Evolutionary conservation across 768 basidiomycete species (phyloP).

Genomic region (Mycena indigotica): DNA sequence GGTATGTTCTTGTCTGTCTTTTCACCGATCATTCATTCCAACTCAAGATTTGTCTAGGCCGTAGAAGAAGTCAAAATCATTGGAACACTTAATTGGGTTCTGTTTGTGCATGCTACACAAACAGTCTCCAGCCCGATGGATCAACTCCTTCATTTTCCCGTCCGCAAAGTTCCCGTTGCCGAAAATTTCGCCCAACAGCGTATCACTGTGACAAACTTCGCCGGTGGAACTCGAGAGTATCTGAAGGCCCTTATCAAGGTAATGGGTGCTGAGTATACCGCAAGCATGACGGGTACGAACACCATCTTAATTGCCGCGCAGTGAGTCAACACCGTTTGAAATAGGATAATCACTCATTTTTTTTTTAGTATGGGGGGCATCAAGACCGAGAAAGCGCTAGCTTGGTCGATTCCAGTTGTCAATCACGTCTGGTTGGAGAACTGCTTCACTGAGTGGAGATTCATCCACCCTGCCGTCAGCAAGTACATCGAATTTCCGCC

Average conservation of each 20-base stretch:
- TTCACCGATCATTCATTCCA: neutral
- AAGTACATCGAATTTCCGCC: conserved; percentile 73
- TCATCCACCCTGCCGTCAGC: conserved; percentile 60
- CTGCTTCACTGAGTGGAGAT: conserved; percentile 80
- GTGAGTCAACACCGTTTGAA: conserved; percentile 47
- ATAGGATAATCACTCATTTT: neutral
- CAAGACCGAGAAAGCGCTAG: conserved; percentile 73
- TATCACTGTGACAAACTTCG: conserved; percentile 88
- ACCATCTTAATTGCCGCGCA: conserved; percentile 83
- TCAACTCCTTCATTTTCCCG: conserved; percentile 83
- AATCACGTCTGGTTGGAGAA: conserved; percentile 94
- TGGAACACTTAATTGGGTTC: conserved; percentile 83
- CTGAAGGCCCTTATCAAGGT: conserved; percentile 77
- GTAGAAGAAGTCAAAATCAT: conserved; percentile 59
- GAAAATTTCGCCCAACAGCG: conserved; percentile 59
- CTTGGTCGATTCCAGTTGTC: conserved; percentile 85
- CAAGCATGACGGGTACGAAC: conserved; percentile 76
- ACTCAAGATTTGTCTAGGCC: conserved; percentile 48
- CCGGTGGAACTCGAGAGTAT: conserved; percentile 84
- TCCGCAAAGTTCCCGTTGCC: conserved; percentile 61
- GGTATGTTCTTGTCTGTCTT: conserved; percentile 42
- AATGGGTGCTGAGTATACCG: conserved; percentile 81
- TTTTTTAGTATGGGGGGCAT: conserved; percentile 41
- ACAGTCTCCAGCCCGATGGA: conserved; percentile 64
- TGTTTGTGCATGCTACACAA: conserved; percentile 71